phyloP scores from a whole-genome alignment of 2,329 filamentous ascomycete species.

The Arthrocladium fulminans region DNA sequence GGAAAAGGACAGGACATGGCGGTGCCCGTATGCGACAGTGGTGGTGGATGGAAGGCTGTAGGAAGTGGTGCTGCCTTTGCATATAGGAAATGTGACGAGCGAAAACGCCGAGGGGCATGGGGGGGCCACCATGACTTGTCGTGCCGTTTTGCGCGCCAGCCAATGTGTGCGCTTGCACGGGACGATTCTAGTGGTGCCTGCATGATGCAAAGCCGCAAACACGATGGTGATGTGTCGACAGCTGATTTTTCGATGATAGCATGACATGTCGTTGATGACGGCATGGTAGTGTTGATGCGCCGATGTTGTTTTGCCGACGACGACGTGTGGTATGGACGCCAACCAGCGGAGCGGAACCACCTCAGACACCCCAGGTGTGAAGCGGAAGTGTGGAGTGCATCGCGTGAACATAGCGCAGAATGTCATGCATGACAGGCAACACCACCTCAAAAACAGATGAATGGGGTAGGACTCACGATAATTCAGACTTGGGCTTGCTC shows the following conservation, averaged over 20 bases:
- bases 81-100: no score
- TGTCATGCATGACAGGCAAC: background rate
- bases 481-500: conserved; percentile 77
- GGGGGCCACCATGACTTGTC: background rate
- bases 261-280: background rate
- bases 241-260: no score
- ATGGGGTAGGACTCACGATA: conserved; percentile 59
- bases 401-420: conserved; percentile 3
- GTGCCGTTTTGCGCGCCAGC: background rate
- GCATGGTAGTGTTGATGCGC: conserved; percentile 2
- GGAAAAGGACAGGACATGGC: no score
- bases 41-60: no score
- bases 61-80: no score
- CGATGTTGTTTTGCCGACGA: conserved; percentile 7
- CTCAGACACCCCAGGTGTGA: conserved; percentile 10
- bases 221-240: no score
- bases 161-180: no score
- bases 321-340: conserved; percentile 8
- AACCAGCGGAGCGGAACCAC: conserved; percentile 21
- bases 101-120: no score
- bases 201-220: no score
- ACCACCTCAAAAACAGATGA: conserved; percentile 12
- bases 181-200: no score
- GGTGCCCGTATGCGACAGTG: no score
- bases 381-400: conserved; percentile 19